A percentile compares a stretch with the other conserved stretches of the same genome.
These are phyloP conservation scores for Naganishia liquefaciens DNA, from an alignment of 1,284 basidiomycete genomes.

Conservation along the genomic window DNA sequence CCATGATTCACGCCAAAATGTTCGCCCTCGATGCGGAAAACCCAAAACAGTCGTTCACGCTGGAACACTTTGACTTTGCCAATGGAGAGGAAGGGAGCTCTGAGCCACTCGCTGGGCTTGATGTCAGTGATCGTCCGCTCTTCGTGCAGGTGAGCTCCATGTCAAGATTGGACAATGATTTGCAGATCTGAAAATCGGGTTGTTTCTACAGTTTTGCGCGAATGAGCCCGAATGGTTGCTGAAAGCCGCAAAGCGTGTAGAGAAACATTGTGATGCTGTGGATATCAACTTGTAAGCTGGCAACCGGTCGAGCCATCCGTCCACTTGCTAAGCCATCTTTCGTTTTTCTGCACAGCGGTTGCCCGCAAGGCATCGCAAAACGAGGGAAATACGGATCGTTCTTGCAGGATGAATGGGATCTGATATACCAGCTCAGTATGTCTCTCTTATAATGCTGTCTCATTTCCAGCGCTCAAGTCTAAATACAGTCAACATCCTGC, in stretches of 20 bases:
- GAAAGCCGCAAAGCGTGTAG: constrained; percentile 70
- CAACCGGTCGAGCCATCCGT: not conserved
- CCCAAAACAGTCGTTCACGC: constrained; percentile 10
- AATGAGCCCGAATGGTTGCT: constrained; percentile 82
- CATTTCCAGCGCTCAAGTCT: not conserved
- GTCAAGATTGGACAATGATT: too few relatives aligned
- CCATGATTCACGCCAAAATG: constrained; percentile 96
- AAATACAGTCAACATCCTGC: constrained; percentile 74
- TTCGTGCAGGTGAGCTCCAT: constrained; percentile 67
- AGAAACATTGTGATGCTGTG: constrained; percentile 80
- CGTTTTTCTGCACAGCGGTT: constrained; percentile 58
- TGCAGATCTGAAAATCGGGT: not conserved
- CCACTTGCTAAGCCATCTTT: not conserved
- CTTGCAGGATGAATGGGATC: constrained; percentile 90
- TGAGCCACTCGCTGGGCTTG: constrained; percentile 47
- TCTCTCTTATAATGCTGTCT: constrained; percentile 34
- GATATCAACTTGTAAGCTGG: constrained; percentile 75
- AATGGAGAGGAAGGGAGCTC: constrained; percentile 49
- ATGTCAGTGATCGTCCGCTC: constrained; percentile 70
- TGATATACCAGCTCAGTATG: constrained; percentile 74
- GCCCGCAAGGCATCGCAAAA: constrained; percentile 92
- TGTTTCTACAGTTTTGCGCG: constrained; percentile 68
- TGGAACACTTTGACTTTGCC: constrained; percentile 14
- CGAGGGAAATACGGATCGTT: constrained; percentile 86
- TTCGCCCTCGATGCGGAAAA: constrained; percentile 59